A percentile compares a stretch with the other conserved stretches of the same genome.
Conservation (phyloP, 495 filamentous ascomycete genomes). For the Penicillium arizonense region DNA sequence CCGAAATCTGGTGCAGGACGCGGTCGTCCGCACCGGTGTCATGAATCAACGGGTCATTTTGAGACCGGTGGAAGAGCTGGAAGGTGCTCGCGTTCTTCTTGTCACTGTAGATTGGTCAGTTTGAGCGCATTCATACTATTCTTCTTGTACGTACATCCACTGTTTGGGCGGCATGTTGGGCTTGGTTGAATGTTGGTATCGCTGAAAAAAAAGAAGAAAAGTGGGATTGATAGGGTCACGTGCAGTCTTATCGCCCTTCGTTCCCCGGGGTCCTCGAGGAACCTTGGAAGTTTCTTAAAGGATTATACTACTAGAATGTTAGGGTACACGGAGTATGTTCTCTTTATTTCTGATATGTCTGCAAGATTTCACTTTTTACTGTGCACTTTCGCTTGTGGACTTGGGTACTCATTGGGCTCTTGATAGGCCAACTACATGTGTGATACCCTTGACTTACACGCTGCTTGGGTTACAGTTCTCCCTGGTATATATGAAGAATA, state of each 20-base stretch:
- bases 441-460: no score
- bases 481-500: no score
- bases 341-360: not conserved
- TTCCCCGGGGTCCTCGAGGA: conserved; percentile 24
- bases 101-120: conserved; percentile 56
- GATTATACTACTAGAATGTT: conserved; percentile 1
- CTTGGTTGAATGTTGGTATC: conserved; percentile 9
- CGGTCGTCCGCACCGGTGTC: conserved; percentile 78
- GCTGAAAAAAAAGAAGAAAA: conserved; percentile 31
- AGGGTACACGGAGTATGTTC: no score
- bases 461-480: no score
- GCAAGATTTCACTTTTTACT: not conserved
- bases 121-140: not conserved
- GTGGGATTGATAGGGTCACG: conserved; percentile 40
- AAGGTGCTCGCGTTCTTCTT: conserved; percentile 93
- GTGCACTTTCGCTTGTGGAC: conserved; percentile 8
- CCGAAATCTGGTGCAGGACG: conserved; percentile 60
- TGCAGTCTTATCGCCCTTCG: conserved; percentile 34
- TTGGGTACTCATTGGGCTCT: conserved; percentile 10
- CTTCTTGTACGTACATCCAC: conserved; percentile 71
- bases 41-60: conserved; percentile 95
- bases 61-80: conserved; percentile 89
- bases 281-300: not conserved
- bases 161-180: conserved; percentile 71
- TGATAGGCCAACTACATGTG: not conserved